Base-by-base conservation (phyloP, 2,329 filamentous ascomycete genomes). In the Diaporthe amygdali region DNA sequence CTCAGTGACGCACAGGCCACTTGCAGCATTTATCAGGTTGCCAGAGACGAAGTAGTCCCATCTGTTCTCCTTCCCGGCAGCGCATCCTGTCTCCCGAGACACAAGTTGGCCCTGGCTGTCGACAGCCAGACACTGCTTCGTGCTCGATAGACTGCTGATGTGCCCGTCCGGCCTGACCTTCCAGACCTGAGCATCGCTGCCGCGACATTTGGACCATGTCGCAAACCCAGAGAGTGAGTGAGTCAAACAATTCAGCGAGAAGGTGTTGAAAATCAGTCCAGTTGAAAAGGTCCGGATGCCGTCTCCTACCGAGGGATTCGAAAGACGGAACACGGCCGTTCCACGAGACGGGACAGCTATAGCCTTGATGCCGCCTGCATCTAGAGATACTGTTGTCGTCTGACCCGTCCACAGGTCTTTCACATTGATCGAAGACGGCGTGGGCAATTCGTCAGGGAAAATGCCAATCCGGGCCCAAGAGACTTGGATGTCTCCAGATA, bases 241-340 rank as follows among this genome's bases (percentile, higher is more conserved):
- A 5, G 83, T 83, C 41, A 87, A 76, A 71, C 84, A 85, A 37
- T 81, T 80, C 12, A 82, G 76, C 2, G 83, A 84, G 27, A 80
- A 82, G 0, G 85, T 86, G 74, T 87, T 86, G 76, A 87, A 86
- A 61, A 87, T 82, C 74, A 84, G 81, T 5, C 85, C 86, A 0
- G 84, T 87, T 0, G 85, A 84, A 10, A 79, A 80, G 12, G 79
- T 75, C 25, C 74, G 73, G 22, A 74, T 73, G 44, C 69, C 66
- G 22, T 59, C 77, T 22, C 76, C 74, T 6, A 70, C 51, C 3
- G 78, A 76, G n/a, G 70, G 67, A 25, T 78, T 73, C 7, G 82
- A 80, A 41, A 87, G 77, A 47, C 85, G 80, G 72, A 82, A 83
- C 15, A 87, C 82, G 9, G 76, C 80, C 1, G 83, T 84, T 52